phyloP scores from a whole-genome alignment of 2,329 filamentous ascomycete genomes.

The Hypoxylon sp. region DNA sequence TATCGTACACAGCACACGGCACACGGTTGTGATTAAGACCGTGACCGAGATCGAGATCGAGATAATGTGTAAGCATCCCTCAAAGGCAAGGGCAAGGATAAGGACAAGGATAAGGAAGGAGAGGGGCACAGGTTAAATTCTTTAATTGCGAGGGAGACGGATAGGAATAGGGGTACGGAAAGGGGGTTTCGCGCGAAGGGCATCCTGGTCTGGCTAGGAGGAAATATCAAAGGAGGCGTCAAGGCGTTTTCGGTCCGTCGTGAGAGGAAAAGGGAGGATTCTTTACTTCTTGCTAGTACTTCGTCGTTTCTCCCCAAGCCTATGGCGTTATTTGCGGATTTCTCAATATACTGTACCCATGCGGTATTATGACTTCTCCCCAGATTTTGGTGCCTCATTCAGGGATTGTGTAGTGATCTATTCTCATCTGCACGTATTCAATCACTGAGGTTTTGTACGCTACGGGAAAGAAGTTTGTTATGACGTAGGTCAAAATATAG shows the following conservation, averaged over 20 bases:
- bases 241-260: neutral
- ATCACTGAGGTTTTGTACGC: no score
- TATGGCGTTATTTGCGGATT: neutral
- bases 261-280: slow-evolving; percentile 6
- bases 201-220: neutral
- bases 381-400: no score
- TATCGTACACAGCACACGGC: no score
- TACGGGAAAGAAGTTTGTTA: no score
- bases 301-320: neutral
- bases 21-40: no score
- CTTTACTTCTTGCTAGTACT: neutral
- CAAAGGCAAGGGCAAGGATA: neutral
- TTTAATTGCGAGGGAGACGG: neutral
- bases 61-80: slow-evolving; percentile 15
- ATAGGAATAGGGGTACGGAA: slow-evolving; percentile 5
- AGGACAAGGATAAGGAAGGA: neutral
- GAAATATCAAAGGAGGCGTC: neutral
- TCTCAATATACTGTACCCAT: neutral
- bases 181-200: neutral
- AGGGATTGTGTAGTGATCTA: no score
- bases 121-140: neutral
- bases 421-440: no score
- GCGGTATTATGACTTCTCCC: neutral
- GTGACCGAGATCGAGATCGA: neutral
- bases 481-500: no score